Evolutionary conservation across 2,329 filamentous ascomycete species (phyloP).

Genomic region (Diaporthe vexans): DNA sequence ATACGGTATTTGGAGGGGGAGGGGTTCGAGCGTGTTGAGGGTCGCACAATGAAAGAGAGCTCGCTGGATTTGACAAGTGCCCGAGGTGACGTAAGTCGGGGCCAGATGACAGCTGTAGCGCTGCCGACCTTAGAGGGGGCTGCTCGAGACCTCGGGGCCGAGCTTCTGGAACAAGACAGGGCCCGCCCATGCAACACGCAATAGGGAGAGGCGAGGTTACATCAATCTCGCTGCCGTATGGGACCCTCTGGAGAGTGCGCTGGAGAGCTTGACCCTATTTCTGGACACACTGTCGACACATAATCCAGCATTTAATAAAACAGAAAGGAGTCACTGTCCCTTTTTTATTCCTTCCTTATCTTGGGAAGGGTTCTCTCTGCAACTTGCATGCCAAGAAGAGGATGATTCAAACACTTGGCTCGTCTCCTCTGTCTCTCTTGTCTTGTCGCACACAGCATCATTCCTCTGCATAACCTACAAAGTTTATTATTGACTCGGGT

Average conservation of each 20-base stretch:
- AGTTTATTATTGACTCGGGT: constrained; percentile 13
- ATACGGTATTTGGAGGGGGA: background rate
- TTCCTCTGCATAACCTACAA: constrained; percentile 10
- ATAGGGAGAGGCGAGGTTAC: constrained; percentile 34
- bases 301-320: constrained; percentile 1
- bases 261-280: constrained; percentile 26
- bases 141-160: constrained; percentile 3
- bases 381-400: background rate
- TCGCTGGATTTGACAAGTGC: too few relatives aligned
- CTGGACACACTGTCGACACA: constrained; percentile 22
- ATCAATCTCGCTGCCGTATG: constrained; percentile 36
- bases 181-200: constrained; percentile 1
- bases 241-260: background rate
- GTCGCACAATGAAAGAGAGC: too few relatives aligned
- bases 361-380: constrained; percentile 1
- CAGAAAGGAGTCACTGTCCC: constrained; percentile 13
- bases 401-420: constrained; percentile 18
- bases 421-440: background rate
- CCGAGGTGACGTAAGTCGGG: constrained; percentile 21
- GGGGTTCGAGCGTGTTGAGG: too few relatives aligned
- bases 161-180: constrained; percentile 21
- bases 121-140: constrained; percentile 7
- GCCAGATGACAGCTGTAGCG: constrained; percentile 26
- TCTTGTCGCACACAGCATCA: background rate
- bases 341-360: background rate